Evolutionary conservation across 2,329 filamentous ascomycete species (phyloP).

Genomic region (Chrysoporthe austroafricana): DNA sequence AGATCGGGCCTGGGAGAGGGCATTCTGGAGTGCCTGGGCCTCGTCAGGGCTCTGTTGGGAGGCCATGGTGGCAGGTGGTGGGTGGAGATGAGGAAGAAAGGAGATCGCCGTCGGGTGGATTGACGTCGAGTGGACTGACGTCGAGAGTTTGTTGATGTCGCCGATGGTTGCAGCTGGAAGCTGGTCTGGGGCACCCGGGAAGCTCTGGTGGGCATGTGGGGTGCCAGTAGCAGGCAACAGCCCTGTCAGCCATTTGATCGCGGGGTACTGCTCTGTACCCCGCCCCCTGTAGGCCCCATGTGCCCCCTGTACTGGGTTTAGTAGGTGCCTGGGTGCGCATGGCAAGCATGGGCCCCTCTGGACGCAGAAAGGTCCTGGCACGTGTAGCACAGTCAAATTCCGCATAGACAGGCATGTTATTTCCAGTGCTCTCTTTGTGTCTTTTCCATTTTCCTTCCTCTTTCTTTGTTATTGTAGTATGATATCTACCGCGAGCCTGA

Average conservation of each 20-base stretch:
- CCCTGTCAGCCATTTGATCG: neutral
- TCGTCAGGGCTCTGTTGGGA: constrained; percentile 26
- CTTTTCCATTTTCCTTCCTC: too few species aligned
- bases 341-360: too few species aligned
- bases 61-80: constrained; percentile 16
- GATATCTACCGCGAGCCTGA: too few species aligned
- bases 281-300: neutral
- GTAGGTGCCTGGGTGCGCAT: too few species aligned
- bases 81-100: neutral
- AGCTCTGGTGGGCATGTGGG: neutral
- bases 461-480: too few species aligned
- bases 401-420: too few species aligned
- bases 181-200: neutral
- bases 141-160: neutral
- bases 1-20: constrained; percentile 22
- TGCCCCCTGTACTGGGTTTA: too few species aligned
- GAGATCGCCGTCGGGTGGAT: neutral
- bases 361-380: too few species aligned
- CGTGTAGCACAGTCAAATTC: too few species aligned
- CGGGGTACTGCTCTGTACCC: neutral
- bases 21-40: constrained; percentile 20
- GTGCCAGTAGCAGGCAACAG: neutral
- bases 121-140: neutral
- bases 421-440: too few species aligned
- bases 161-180: neutral